Base-by-base conservation (phyloP, 108 stramenopile species). In the Fistulifera solaris region DNA sequence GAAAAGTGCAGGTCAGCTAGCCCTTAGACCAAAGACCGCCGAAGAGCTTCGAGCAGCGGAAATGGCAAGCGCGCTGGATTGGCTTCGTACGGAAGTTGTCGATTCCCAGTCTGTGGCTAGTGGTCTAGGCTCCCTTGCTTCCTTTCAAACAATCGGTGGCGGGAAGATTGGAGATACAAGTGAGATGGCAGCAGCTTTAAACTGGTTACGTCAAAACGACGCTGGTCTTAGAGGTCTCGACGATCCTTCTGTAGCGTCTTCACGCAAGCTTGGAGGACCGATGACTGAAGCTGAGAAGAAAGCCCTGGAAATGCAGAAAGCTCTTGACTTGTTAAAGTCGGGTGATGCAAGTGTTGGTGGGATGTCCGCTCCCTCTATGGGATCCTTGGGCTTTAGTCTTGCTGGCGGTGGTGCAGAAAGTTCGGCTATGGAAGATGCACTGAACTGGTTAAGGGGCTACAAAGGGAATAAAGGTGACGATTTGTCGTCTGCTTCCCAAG, bases 51-150 rank as follows among this genome's bases (percentile, higher is more conserved):
- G 25, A 27, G 50, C 50, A 27, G n/a, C 17, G 3, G 22, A 67
- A 48, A 74, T 74, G 73, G 62, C 26, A 27, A 62, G 62, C n/a
- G 73, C 73, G 2, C 22, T 74, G 24, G 67, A 59, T 23, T 74
- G 67, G 67, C 23, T 74, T 43, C 67, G 73, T 14, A 54, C 49
- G 21, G 68, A 74, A 38, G 71, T 50, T 24, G 66, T 56, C 16
- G 60, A 47, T 18, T 61, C 52, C 26, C 59, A 61, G 24, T 51
- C 50, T 23, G n/a, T 27, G 22, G 25, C 25, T 5, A 19, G 19
- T 6, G 44, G 21, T 21, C 3, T 45, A 17, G 21, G 4, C 7
- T 45, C 44, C 7, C 4, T 45, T 11, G 44, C 44, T 3, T 51
- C 50, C 23, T 39, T 66, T 15, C 7, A 62, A 3, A 54, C 17